Evolutionary conservation across 257 asterid species (phyloP).

Genomic region (Solanum boliviense): DNA sequence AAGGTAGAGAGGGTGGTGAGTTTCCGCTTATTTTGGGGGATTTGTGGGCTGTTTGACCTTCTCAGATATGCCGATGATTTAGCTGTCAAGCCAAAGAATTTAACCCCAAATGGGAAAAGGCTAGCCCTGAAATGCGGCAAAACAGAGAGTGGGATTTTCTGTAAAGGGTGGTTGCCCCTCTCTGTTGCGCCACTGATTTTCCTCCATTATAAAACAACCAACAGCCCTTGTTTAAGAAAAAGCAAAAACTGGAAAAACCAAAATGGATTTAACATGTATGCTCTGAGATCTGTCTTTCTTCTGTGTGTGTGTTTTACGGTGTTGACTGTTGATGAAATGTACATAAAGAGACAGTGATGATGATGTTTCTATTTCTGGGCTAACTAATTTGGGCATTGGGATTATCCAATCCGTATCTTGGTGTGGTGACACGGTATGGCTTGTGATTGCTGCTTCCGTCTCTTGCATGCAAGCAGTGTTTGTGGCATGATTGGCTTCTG

Average conservation of each 20-base stretch:
- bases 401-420: neutral
- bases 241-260: neutral
- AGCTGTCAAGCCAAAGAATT: neutral
- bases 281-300: neutral
- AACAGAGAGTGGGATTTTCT: conserved; percentile 11
- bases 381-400: neutral
- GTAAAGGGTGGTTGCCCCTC: conserved; percentile 11
- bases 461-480: neutral
- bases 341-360: neutral
- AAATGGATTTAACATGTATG: neutral
- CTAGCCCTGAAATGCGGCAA: neutral
- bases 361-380: neutral
- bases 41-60: neutral
- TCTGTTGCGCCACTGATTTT: conserved; percentile 12
- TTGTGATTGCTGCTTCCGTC: neutral
- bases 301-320: neutral
- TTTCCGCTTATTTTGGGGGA: neutral
- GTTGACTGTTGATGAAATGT: neutral
- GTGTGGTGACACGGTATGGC: neutral
- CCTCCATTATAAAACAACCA: neutral
- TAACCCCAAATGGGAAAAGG: neutral
- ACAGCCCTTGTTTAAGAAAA: conserved; percentile 1
- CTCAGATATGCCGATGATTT: neutral
- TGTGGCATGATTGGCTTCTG: neutral
- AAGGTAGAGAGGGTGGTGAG: neutral